Conservation (phyloP, 352 stramenopile species). For the Phytophthora ohioensis region DNA sequence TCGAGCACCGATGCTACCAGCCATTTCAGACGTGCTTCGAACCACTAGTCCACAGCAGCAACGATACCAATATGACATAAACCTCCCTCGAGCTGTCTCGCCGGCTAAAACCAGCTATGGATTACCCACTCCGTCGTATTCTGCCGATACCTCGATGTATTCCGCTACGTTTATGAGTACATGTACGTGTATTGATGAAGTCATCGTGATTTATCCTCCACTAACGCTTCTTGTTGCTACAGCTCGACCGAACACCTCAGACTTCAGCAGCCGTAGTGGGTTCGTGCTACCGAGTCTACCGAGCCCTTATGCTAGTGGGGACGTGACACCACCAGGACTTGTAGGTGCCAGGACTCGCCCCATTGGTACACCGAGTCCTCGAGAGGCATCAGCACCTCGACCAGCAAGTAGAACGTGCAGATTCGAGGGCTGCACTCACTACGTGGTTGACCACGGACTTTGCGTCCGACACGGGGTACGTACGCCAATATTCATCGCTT, state of each 20-base stretch:
- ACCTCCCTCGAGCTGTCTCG: not conserved
- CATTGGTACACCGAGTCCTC: constrained; percentile 12
- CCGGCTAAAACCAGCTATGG: not conserved
- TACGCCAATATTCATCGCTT: not conserved
- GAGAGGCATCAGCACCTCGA: constrained; percentile 6
- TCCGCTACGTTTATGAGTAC: constrained; percentile 33
- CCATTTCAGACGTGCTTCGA: constrained; percentile 30
- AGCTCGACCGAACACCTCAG: constrained; percentile 19
- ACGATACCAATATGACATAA: constrained; percentile 5
- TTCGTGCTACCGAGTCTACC: constrained; percentile 8
- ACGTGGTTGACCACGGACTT: constrained; percentile 74
- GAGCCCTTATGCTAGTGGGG: constrained; percentile 4
- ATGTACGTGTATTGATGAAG: not conserved
- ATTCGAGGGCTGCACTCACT: constrained; percentile 67
- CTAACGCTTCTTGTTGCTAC: not conserved
- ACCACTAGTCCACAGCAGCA: constrained; percentile 19
- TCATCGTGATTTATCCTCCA: not conserved
- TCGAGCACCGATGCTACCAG: constrained; percentile 24
- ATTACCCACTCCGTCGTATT: not conserved
- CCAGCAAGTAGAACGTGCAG: constrained; percentile 70
- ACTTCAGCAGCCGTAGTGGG: constrained; percentile 2
- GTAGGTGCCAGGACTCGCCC: constrained; percentile 17
- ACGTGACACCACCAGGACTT: constrained; percentile 28
- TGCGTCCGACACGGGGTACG: constrained; percentile 71
- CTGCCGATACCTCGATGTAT: constrained; percentile 2